Base-by-base conservation (phyloP, 2,329 filamentous ascomycete species). In the Monilinia polystroma region DNA sequence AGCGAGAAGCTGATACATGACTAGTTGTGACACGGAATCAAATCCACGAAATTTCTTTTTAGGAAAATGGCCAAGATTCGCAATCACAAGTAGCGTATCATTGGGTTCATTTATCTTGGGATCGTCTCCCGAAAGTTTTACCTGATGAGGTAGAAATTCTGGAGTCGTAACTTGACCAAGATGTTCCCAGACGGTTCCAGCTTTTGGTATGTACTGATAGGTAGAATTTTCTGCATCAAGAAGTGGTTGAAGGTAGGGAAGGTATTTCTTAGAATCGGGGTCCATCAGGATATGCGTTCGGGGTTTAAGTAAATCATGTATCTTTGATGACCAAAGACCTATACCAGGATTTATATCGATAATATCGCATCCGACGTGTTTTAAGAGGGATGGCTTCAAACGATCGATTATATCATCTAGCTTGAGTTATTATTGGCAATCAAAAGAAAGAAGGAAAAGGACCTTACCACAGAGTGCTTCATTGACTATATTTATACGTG, bases 241-340 rank as follows among this genome's bases (percentile, higher is more conserved):
- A 1, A 93, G 80, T 0, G 85, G 80, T 23, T 83, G 73, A 32
- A 97, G 84, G 68, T 89, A 86, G 0, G 85, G 80, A 0, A 78
- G 70, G 76, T 90, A 94, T 4, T 83, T 73, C 0, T 81, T 78
- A 2, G 78, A 76, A 45, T 91, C 85, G 3, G 88, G 87, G 74
- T 98, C 93, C 78, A 97, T 83, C 53, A 99, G 81, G 55, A 97
- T 80, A 79, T 99, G 95, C 6, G 86, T 88, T 67, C 92, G 87
- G 5, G 94, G 94, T 73, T 92, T 80, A 10, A 99, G 81, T 56
- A 84, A 80, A 0, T 91, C 82, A 75, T 97, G 87, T 0, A 98
- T 81, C 73, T 89, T 91, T 38, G 81, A 81, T 45, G 93, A 96
- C 86, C 90, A 95, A 2, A 96, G 64, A 11, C 93, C 92, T 1